phyloP scores from a whole-genome alignment of 2,329 filamentous ascomycete genomes.

The Aspergillus amoenus region DNA sequence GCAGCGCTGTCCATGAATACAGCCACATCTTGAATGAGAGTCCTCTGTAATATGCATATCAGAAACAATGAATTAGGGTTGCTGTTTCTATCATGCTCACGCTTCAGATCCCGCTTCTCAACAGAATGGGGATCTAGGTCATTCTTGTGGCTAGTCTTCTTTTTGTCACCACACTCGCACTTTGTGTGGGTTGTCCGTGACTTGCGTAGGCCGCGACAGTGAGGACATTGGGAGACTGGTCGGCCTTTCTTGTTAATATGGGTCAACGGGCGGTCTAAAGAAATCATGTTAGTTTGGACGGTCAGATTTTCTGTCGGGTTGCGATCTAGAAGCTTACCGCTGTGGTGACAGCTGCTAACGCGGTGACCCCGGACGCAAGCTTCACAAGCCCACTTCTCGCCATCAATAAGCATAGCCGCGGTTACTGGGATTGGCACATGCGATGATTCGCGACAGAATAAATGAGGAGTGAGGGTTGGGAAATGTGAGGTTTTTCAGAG shows the following conservation, averaged over 20 bases:
- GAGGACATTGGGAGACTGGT: constrained; percentile 94
- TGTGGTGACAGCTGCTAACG: constrained; percentile 97
- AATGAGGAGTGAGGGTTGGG: constrained; percentile 15
- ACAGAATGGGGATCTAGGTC: constrained; percentile 33
- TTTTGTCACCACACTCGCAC: constrained; percentile 95
- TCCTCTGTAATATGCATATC: constrained; percentile 36
- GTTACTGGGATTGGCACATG: constrained; percentile 40
- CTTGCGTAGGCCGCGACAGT: constrained; percentile 95
- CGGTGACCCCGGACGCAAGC: constrained; percentile 97
- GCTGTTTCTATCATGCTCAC: constrained; percentile 36
- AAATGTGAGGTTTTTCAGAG: constrained; percentile 10
- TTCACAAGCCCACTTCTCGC: constrained; percentile 97
- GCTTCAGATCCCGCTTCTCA: constrained; percentile 39
- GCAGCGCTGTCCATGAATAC: constrained; percentile 60
- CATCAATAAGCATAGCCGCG: constrained; percentile 74
- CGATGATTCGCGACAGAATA: constrained; percentile 36
- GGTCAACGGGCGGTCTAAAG: constrained; percentile 78
- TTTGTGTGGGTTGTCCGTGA: constrained; percentile 91
- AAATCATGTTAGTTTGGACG: constrained; percentile 11
- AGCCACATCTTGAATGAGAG: constrained; percentile 46
- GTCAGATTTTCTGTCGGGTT: neutral
- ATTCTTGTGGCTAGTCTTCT: constrained; percentile 57
- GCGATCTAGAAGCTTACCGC: constrained; percentile 62
- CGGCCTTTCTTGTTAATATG: constrained; percentile 98
- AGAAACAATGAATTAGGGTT: constrained; percentile 28